These are phyloP conservation scores for Pterocarpus macrocarpus DNA, from an alignment of 306 rosid genomes.

Conservation along the genomic window DNA sequence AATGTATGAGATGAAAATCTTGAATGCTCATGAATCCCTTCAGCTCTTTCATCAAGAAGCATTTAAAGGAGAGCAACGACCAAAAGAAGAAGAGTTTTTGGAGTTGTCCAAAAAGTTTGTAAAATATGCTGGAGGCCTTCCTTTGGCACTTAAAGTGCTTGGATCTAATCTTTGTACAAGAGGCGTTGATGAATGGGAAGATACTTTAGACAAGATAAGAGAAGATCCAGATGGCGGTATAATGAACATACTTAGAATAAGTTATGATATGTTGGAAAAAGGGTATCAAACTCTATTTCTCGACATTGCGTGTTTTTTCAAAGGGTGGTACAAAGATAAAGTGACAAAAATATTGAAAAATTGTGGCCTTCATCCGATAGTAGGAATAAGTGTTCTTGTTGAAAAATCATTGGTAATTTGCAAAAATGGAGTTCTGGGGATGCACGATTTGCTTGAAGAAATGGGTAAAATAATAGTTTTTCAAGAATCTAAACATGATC, in stretches of 20 bases:
- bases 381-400: constrained; percentile 23
- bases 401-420: constrained; percentile 40
- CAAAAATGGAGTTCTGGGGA: not conserved
- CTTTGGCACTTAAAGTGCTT: constrained; percentile 42
- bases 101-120: constrained; percentile 15
- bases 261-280: constrained; percentile 41
- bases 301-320: constrained; percentile 48
- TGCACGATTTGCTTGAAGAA: constrained; percentile 44
- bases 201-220: constrained; percentile 1
- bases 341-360: constrained; percentile 7
- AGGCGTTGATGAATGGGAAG: constrained; percentile 20
- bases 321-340: constrained; percentile 29
- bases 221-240: not conserved
- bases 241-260: not conserved
- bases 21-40: constrained; percentile 12
- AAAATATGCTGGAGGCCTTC: constrained; percentile 41
- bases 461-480: constrained; percentile 31
- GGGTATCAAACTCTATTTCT: constrained; percentile 31
- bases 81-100: not conserved
- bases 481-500: constrained; percentile 10
- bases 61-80: not conserved
- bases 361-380: not conserved
- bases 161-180: constrained; percentile 38
- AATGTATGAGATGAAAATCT: constrained; percentile 1
- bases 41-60: constrained; percentile 37